These are phyloP conservation scores for Durio zibethinus DNA, from an alignment of 345 rosid species.

Conservation along the genomic window DNA sequence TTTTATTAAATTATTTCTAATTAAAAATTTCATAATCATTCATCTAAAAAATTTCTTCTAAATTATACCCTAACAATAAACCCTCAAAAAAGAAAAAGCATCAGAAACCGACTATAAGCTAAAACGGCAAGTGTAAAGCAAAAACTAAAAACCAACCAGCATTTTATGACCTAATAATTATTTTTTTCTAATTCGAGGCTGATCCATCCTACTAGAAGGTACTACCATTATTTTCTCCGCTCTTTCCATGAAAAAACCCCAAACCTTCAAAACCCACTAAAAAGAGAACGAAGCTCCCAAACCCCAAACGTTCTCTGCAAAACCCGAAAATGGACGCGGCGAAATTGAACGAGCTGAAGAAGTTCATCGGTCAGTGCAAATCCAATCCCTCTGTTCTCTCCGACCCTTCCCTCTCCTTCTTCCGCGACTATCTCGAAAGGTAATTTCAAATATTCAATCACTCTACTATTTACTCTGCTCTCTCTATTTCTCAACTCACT, in stretches of 20 bases:
- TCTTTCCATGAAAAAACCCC: not conserved
- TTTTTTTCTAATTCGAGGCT: not conserved
- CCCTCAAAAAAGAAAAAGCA: too few species aligned
- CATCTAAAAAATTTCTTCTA: too few species aligned
- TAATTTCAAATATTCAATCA: slow-evolving; percentile 5
- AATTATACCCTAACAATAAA: too few species aligned
- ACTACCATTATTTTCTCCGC: not conserved
- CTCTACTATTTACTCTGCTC: too few species aligned
- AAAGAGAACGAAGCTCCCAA: not conserved
- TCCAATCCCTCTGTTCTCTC: slow-evolving; percentile 73
- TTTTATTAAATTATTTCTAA: too few species aligned
- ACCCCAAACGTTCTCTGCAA: not conserved
- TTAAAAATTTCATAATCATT: too few species aligned
- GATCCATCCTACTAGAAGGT: not conserved
- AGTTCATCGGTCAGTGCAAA: slow-evolving; percentile 72
- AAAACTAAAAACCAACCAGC: too few species aligned
- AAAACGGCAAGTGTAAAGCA: too few species aligned
- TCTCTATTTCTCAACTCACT: not conserved
- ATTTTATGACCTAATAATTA: not conserved
- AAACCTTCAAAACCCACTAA: too few species aligned
- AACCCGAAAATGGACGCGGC: slow-evolving; percentile 44
- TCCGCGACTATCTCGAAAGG: slow-evolving; percentile 93
- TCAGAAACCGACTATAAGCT: too few species aligned
- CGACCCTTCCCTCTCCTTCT: slow-evolving; percentile 85
- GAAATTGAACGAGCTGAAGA: slow-evolving; percentile 59